Evolutionary conservation across 2,329 filamentous ascomycete genomes (phyloP).

Genomic region (Alternaria arbusti): DNA sequence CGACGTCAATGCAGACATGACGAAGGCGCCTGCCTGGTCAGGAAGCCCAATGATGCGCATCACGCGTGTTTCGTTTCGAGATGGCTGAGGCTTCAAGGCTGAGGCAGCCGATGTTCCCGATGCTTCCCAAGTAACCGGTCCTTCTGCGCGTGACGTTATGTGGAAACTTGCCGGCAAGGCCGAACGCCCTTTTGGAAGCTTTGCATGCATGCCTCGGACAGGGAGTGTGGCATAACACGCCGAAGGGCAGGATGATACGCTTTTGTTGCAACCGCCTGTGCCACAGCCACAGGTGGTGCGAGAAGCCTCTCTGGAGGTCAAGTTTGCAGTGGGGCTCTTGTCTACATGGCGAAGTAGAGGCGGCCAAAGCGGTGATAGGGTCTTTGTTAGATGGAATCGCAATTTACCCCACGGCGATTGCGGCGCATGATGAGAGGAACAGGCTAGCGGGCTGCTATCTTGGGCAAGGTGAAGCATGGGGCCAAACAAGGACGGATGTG

Average conservation of each 20-base stretch:
- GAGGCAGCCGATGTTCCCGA: slow-evolving; percentile 21
- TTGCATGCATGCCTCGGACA: slow-evolving; percentile 32
- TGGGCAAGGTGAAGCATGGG: slow-evolving; percentile 27
- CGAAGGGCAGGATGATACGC: slow-evolving; percentile 3
- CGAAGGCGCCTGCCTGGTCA: not conserved
- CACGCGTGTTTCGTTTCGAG: slow-evolving; percentile 22
- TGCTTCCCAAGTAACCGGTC: not conserved
- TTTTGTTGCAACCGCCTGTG: slow-evolving; percentile 29
- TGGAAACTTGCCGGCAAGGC: not conserved
- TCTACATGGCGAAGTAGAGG: not conserved
- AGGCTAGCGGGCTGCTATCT: slow-evolving; percentile 32
- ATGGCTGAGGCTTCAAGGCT: slow-evolving; percentile 13
- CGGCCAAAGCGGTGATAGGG: slow-evolving; percentile 7
- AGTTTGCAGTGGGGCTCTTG: not conserved
- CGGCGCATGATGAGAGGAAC: slow-evolving; percentile 21
- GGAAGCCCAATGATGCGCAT: slow-evolving; percentile 8
- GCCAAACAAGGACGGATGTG: slow-evolving; percentile 19
- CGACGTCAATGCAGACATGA: slow-evolving; percentile 6
- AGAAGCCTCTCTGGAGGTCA: not conserved
- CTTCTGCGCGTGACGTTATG: slow-evolving; percentile 12
- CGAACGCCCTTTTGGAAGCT: slow-evolving; percentile 1
- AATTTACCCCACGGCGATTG: slow-evolving; percentile 27
- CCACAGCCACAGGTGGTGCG: slow-evolving; percentile 3
- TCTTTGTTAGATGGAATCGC: slow-evolving; percentile 13
- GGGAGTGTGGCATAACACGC: slow-evolving; percentile 31